Conservation (phyloP, 768 basidiomycete species). For the Coprinellus aureogranulatus region DNA sequence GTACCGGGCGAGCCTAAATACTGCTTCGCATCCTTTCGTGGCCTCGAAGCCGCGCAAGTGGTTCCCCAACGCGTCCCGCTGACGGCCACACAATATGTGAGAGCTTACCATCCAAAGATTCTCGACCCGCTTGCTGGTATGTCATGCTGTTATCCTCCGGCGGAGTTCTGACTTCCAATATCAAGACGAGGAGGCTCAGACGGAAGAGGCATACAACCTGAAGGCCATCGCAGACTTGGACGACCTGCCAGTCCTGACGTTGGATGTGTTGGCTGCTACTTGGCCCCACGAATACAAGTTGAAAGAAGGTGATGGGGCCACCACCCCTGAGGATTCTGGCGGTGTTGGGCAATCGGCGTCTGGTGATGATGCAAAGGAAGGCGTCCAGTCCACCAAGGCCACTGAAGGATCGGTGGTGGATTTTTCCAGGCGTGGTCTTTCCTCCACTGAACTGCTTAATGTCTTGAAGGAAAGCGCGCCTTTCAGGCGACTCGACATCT, state of each 20-base stretch:
- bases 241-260: background rate
- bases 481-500: background rate
- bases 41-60: background rate
- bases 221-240: background rate
- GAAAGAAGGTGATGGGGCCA: background rate
- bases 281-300: background rate
- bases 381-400: background rate
- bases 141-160: background rate
- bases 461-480: background rate
- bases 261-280: background rate
- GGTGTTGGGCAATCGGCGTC: background rate
- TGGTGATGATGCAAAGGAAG: no score
- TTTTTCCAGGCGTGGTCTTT: background rate
- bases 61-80: background rate
- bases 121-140: background rate
- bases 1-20: constrained; percentile 20
- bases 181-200: background rate
- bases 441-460: background rate
- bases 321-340: background rate
- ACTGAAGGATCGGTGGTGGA: no score
- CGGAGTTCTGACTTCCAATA: no score
- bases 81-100: constrained; percentile 5
- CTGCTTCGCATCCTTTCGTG: constrained; percentile 25
- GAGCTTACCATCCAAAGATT: background rate
- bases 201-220: background rate